Evolutionary conservation across 345 rosid species (phyloP), one percentile per base, ranked within the genome.

Genomic region (Crucihimalaya himalaica): DNA sequence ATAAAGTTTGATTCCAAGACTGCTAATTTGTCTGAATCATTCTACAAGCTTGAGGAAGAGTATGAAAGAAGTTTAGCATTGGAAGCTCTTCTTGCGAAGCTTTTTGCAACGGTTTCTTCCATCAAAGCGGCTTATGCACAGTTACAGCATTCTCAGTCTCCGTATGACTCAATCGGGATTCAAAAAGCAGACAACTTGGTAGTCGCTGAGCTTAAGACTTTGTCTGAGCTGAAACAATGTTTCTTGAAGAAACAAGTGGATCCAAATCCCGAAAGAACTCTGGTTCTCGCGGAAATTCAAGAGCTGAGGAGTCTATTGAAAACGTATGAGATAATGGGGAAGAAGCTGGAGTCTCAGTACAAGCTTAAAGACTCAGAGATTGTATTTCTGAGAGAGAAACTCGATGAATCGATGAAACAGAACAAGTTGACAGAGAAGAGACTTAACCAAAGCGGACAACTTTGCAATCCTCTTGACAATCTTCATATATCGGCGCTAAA

Each of bases 151-250:
- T 80, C 90, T 2, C 97, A 95, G 80, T 86, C 96, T 54, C 99
- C 99, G 2, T 95, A 90, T 56, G 93, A 95, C 66, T 82, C 84
- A 0, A 96, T 84, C 0, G 90, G 87, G 70, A 88, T 95, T 72
- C 96, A 88, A 58, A 78, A 82, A 13, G 83, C 99, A 9, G 99
- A 95, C 66, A 77, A 66, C 52, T 73, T 73, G 74, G 81, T 95
- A 0, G 86, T 95, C 2, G 69, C 86, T 0, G 89, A 90, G 77
- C 66, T 95, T 71, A 89, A 87, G 84, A 84, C 79, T 16, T 73
- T 95, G 82, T 90, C 97, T 2, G 96, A 89, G 71, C 55, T 95
- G 79, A 95, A 95, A 86, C 96, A 81, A 43, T 82, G 92, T 69
- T 88, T 76, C 69, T 63, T 85, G 76, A 90, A 87, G 82, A 95